These are phyloP conservation scores for Catenaria anguillulae DNA, from an alignment of 371 early-diverging fungal genomes.

Conservation along the genomic window DNA sequence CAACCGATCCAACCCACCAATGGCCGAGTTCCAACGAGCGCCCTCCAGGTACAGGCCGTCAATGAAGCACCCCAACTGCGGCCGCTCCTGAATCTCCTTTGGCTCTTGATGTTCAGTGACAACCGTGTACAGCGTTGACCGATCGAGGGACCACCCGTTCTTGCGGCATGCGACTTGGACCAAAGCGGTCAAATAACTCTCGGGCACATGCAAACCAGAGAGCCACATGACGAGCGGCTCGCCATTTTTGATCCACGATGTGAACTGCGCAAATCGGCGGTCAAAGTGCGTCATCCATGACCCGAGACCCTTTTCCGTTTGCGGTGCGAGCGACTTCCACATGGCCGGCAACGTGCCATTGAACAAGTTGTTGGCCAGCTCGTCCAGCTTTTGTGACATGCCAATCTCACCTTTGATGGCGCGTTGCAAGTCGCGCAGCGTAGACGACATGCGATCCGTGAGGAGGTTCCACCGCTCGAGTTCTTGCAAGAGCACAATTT, in stretches of 20 bases:
- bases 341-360: slow-evolving; percentile 30
- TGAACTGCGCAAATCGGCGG: slow-evolving; percentile 29
- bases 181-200: slow-evolving; percentile 40
- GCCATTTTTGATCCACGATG: slow-evolving; percentile 35
- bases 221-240: slow-evolving; percentile 44
- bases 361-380: slow-evolving; percentile 33
- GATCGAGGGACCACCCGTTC: slow-evolving; percentile 43
- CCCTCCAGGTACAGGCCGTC: slow-evolving; percentile 40
- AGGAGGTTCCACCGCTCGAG: slow-evolving; percentile 40
- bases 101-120: slow-evolving; percentile 32
- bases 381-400: slow-evolving; percentile 38
- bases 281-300: slow-evolving; percentile 41
- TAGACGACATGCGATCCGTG: slow-evolving; percentile 28
- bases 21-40: slow-evolving; percentile 34
- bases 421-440: slow-evolving; percentile 28
- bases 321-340: slow-evolving; percentile 36
- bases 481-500: slow-evolving; percentile 40
- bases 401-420: slow-evolving; percentile 45
- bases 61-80: slow-evolving; percentile 32
- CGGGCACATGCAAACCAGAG: slow-evolving; percentile 37
- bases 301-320: slow-evolving; percentile 38
- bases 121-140: slow-evolving; percentile 39
- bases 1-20: slow-evolving; percentile 21
- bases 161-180: slow-evolving; percentile 40
- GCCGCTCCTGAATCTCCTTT: slow-evolving; percentile 29